Base-by-base conservation (phyloP, 176 grass and related monocot genomes). In the Metroxylon sagu region DNA sequence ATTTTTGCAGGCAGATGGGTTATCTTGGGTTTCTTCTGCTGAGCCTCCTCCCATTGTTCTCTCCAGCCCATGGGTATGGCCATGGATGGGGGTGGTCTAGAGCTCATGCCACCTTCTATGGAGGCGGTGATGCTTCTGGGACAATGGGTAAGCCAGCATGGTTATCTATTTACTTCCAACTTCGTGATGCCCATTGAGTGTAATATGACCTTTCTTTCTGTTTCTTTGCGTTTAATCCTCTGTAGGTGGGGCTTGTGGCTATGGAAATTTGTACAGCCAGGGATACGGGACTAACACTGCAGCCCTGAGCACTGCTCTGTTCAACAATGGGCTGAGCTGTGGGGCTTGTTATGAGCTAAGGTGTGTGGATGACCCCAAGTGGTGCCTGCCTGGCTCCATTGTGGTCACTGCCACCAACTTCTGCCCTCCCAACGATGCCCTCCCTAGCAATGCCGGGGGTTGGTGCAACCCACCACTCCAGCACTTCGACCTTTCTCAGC, bases 261-360 rank as follows among this genome's bases (percentile, higher is more conserved):
- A 96, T 57, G 91, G 91, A 6, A 95, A 95, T 71, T 77, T 95
- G 81, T 95, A 95, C 79, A 90, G 80, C 74, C 62, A 76, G 1
- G 92, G 92, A 35, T 97, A 91, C 65, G 92, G 92, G 29, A 91
- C 87, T 17, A 91, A 75, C 83, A 97, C 92, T 17, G 83, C 92
- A 64, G 92, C 92, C 53, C 72, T 97, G 55, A 97, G 92, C 78
- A 97, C 87, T 25, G 83, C 84, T 8, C 80, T 97, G 25, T 97
- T 97, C 84, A 58, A 72, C 77, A 62, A 71, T 52, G 89, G 89
- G 21, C 71, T 59, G n/a, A 82, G 48, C 72, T 94, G 89, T 49
- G 89, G 89, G n/a, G 84, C 84, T 18, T 95, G 89, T 61, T 95
- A 73, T 59, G 29, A 95, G 80, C 52, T 95, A 17, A 80, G 43